phyloP scores from a whole-genome alignment of 352 stramenopile species.

The Elongisporangium anandrum region DNA sequence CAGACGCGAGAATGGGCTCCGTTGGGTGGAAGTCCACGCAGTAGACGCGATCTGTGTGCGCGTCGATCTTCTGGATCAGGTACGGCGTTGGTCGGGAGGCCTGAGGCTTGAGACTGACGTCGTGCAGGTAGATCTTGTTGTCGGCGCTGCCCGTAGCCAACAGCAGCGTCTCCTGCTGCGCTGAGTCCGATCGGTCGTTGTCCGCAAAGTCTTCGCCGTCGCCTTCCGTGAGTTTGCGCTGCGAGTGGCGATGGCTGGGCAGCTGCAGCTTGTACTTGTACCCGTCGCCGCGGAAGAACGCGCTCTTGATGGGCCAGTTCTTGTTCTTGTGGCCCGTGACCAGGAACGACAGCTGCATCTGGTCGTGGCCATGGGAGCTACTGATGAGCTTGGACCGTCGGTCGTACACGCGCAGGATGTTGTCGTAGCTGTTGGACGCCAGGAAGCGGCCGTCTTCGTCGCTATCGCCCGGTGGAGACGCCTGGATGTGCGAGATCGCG shows the following conservation, averaged over 20 bases:
- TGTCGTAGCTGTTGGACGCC: constrained; percentile 87
- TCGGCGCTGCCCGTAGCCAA: constrained; percentile 84
- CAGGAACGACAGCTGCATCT: constrained; percentile 74
- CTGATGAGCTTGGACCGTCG: constrained; percentile 80
- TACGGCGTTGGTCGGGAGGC: constrained; percentile 41
- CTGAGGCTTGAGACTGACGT: constrained; percentile 63
- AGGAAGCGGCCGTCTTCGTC: constrained; percentile 81
- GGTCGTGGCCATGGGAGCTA: constrained; percentile 59
- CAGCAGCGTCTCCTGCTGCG: constrained; percentile 60
- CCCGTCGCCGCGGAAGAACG: constrained; percentile 83
- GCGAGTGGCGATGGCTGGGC: constrained; percentile 37
- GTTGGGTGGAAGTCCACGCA: constrained; percentile 86
- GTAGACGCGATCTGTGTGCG: constrained; percentile 86
- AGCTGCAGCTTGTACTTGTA: constrained; percentile 84
- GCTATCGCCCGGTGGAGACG: constrained; percentile 63
- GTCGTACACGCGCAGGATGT: constrained; percentile 86
- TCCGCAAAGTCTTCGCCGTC: constrained; percentile 69
- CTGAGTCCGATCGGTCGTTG: constrained; percentile 36
- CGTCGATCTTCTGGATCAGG: constrained; percentile 82
- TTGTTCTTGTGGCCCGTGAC: constrained; percentile 88
- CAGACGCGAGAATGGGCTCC: constrained; percentile 80
- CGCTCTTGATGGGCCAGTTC: constrained; percentile 89
- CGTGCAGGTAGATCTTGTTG: constrained; percentile 86
- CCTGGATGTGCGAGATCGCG: constrained; percentile 81
- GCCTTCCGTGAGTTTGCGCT: constrained; percentile 77